phyloP scores from a whole-genome alignment of 2,329 filamentous ascomycete genomes.

The Fusarium chlamydosporum region DNA sequence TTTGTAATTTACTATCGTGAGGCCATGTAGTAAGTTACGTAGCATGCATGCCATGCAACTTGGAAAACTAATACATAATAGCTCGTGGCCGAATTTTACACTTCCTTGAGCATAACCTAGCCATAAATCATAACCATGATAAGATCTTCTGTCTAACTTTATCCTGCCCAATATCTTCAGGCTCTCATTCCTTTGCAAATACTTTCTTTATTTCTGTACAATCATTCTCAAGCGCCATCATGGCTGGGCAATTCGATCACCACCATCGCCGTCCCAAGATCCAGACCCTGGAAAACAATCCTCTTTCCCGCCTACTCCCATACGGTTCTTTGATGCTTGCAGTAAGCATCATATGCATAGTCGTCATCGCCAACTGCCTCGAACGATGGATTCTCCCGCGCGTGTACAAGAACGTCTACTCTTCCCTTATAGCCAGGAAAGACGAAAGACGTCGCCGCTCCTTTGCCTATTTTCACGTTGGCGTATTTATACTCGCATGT shows the following conservation, averaged over 20 bases:
- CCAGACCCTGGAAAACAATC: conserved; percentile 8
- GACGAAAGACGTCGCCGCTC: conserved; percentile 26
- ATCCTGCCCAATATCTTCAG: neutral
- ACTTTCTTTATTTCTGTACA: neutral
- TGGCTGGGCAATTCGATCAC: neutral
- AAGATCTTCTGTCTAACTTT: neutral
- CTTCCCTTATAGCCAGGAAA: neutral
- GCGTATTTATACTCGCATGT: conserved; percentile 6
- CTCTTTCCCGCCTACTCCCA: conserved; percentile 5
- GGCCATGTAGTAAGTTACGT: neutral
- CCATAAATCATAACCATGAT: neutral
- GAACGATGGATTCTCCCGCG: conserved; percentile 22
- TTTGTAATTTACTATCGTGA: neutral
- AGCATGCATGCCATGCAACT: neutral
- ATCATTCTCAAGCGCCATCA: neutral
- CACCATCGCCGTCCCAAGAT: conserved; percentile 13
- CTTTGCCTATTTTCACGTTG: conserved; percentile 27
- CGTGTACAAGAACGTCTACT: conserved; percentile 9
- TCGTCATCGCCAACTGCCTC: conserved; percentile 20
- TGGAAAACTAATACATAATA: too few relatives aligned
- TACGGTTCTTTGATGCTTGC: conserved; percentile 25
- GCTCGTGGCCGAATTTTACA: neutral
- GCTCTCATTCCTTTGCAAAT: neutral
- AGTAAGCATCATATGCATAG: conserved; percentile 10
- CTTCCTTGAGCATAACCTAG: neutral